phyloP scores from a whole-genome alignment of 495 filamentous ascomycete genomes.

The Penicillium bovifimosum region DNA sequence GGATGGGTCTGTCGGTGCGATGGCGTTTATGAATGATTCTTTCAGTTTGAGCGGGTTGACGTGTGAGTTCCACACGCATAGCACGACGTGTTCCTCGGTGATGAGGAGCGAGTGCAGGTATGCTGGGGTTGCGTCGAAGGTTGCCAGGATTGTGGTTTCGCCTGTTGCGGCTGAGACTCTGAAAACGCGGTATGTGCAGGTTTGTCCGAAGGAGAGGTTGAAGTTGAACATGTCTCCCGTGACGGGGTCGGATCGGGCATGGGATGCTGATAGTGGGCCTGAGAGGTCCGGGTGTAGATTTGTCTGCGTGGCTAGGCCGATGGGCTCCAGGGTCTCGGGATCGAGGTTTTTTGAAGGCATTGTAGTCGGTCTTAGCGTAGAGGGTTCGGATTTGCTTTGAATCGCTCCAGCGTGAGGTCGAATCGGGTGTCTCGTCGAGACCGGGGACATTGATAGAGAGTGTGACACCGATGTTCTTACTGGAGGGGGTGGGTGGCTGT shows the following conservation, averaged over 20 bases:
- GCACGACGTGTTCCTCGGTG: constrained; percentile 56
- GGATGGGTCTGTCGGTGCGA: constrained; percentile 41
- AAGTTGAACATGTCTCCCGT: constrained; percentile 77
- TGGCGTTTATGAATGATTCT: constrained; percentile 19
- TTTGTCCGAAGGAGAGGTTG: constrained; percentile 52
- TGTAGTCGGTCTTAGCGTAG: constrained; percentile 57
- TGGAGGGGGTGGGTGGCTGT: constrained; percentile 18
- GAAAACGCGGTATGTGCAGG: constrained; percentile 61
- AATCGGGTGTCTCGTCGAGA: constrained; percentile 15
- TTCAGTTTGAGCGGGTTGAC: constrained; percentile 54
- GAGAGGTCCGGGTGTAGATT: constrained; percentile 59
- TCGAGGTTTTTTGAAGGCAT: constrained; percentile 53
- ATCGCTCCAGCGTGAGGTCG: constrained; percentile 13
- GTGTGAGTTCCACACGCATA: constrained; percentile 60
- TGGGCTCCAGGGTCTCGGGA: constrained; percentile 64
- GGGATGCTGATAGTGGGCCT: constrained; percentile 58
- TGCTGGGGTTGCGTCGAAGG: constrained; percentile 49
- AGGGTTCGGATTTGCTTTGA: constrained; percentile 41
- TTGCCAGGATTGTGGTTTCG: constrained; percentile 64
- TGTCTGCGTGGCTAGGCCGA: constrained; percentile 52
- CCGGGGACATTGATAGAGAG: constrained; percentile 55
- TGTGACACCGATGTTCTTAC: constrained; percentile 54
- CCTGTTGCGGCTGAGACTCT: constrained; percentile 52
- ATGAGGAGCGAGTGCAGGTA: constrained; percentile 75
- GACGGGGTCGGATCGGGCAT: constrained; percentile 61